Evolutionary conservation across 345 rosid genomes (phyloP).

Genomic region (Gossypium australe): DNA sequence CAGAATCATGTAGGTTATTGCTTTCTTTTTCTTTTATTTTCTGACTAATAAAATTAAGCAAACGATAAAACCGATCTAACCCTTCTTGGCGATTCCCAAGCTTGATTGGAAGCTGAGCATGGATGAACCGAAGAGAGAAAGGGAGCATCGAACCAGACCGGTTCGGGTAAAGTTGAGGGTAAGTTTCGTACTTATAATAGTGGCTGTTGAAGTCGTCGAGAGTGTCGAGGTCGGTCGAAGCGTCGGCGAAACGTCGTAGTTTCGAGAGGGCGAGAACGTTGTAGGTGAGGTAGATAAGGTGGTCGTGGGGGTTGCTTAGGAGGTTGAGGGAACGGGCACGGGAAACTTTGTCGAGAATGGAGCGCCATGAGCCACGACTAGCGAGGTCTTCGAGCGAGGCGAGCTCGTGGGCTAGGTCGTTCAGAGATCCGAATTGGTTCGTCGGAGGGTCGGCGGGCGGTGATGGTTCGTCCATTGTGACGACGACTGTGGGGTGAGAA

Average conservation of each 20-base stretch:
- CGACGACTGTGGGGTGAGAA: neutral
- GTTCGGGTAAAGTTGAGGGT: conserved; percentile 59
- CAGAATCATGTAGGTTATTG: conserved; percentile 27
- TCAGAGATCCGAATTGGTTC: conserved; percentile 46
- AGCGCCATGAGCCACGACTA: neutral
- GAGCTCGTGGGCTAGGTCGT: conserved; percentile 74
- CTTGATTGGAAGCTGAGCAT: conserved; percentile 62
- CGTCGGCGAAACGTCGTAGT: conserved; percentile 83
- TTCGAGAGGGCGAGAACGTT: conserved; percentile 71
- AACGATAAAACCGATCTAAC: conserved; percentile 62
- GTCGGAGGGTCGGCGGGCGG: conserved; percentile 39
- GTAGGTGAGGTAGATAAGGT: conserved; percentile 49
- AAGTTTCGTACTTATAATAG: conserved; percentile 68
- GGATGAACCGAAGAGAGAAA: conserved; percentile 79
- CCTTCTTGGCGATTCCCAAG: conserved; percentile 61
- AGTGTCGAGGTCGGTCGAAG: conserved; percentile 64
- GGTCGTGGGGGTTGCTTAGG: too few relatives aligned
- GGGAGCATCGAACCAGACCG: conserved; percentile 92
- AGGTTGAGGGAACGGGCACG: too few relatives aligned
- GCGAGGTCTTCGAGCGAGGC: conserved; percentile 81
- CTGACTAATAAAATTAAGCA: conserved; percentile 59
- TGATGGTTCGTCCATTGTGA: neutral
- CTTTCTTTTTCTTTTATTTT: conserved; percentile 30
- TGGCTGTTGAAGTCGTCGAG: conserved; percentile 70
- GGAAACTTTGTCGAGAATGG: too few relatives aligned